Evolutionary conservation across 257 asterid species (phyloP), one percentile per base, ranked within the genome.

Genomic region (Solanum lycopersicoides): DNA sequence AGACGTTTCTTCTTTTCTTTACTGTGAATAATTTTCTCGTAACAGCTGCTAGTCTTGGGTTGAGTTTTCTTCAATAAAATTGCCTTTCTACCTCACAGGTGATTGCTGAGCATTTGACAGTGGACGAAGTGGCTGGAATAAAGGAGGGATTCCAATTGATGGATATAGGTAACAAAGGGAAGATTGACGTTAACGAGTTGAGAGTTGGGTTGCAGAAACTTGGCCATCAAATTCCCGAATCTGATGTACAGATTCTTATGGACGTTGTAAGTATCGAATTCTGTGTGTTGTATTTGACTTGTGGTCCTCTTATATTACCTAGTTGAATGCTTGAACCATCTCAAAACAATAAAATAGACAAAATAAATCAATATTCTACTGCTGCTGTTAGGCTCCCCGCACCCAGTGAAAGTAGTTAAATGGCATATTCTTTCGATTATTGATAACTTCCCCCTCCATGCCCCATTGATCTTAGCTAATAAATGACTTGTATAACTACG

Each of bases 91-190:
- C 35, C 21, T 74, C 28, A 69, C 90, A 92, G 94, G 94, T 92
- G 75, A 90, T 92, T 32, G 94, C 94, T 1, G 94, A 92, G 74
- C 92, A 92, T 89, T 76, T 92, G 89, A 89, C 94, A 3, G 91
- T 82, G 65, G 93, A 91, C 86, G 93, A 91, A 88, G 92, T 87
- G 86, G 93, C 93, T 18, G 91, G 93, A 60, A 89, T 91, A 87
- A 91, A 88, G 87, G 93, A 91, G 60, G 91, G 93, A 44, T 91
- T 91, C 90, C 73, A 85, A 87, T 56, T 86, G 59, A 91, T 91
- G 93, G 93, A 91, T 47, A 88, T 91, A 13, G 65, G 83, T 73
- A 91, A 91, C 88, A 91, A 87, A 60, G 93, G 93, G 86, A 91
- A 89, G 91, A 88, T 91, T 87, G 93, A 91, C 77, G 53, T 91